phyloP scores from a whole-genome alignment of 345 rosid species.

The Eucalyptus rudis region DNA sequence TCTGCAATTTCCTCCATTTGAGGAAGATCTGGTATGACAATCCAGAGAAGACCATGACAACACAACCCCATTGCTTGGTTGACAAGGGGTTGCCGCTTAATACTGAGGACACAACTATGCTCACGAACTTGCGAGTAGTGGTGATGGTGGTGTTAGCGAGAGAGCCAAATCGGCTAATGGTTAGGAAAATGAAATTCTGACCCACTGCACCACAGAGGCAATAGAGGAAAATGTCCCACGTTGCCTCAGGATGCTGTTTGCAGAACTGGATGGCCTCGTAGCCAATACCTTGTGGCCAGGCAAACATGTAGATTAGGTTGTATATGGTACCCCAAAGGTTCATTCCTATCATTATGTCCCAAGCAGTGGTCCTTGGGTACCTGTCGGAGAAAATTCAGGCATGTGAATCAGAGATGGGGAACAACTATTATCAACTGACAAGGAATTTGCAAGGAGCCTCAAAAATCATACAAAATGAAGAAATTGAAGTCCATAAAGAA shows the following conservation, averaged over 20 bases:
- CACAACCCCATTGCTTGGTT: slow-evolving; percentile 83
- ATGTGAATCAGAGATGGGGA: background rate
- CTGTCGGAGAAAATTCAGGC: slow-evolving; percentile 12
- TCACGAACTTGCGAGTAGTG: slow-evolving; percentile 85
- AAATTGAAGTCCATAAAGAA: background rate
- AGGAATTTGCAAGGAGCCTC: background rate
- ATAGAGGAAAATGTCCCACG: slow-evolving; percentile 72
- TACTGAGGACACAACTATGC: slow-evolving; percentile 81
- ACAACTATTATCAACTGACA: background rate
- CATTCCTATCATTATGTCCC: slow-evolving; percentile 98
- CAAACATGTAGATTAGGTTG: slow-evolving; percentile 88
- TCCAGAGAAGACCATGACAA: slow-evolving; percentile 87
- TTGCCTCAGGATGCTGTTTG: slow-evolving; percentile 81
- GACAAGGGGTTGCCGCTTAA: slow-evolving; percentile 89
- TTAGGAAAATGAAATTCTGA: slow-evolving; percentile 90
- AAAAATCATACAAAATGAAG: background rate
- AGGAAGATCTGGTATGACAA: slow-evolving; percentile 88
- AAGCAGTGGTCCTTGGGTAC: slow-evolving; percentile 80
- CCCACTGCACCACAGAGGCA: slow-evolving; percentile 96
- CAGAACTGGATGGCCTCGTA: slow-evolving; percentile 66
- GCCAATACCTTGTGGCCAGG: slow-evolving; percentile 65
- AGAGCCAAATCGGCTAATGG: slow-evolving; percentile 89
- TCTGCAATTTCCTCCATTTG: slow-evolving; percentile 78
- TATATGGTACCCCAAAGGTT: slow-evolving; percentile 91
- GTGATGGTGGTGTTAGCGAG: slow-evolving; percentile 92